Evolutionary conservation across 768 basidiomycete species (phyloP), one percentile per base, ranked within the genome.

Genomic region (Lentinula boryana): DNA sequence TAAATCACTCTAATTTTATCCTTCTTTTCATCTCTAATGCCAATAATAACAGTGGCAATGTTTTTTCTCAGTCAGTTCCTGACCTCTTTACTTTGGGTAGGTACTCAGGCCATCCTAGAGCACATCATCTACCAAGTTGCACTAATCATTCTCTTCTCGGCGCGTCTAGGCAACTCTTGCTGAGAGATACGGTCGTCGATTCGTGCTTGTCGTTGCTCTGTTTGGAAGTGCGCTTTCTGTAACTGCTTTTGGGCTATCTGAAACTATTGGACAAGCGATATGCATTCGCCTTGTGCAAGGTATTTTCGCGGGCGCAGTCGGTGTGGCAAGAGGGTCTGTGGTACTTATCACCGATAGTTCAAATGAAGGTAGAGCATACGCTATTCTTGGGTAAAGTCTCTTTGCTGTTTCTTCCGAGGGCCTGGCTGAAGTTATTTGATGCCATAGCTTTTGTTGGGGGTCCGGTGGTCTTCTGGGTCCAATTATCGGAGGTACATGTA

Each of bases 21-120:
- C 23, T 36, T 44, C 51, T 18, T 44, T 46, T 35, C 31, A 15
- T 51, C 46, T n/a, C 57, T 58, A n/a, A 48, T 27, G 65, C 66
- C 18, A 1, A 33, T 21, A 59, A 69, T 53, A 62, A 89, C n/a
- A 60, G 91, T 92, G 32, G 82, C 91, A 38, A 85, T 84, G 2
- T 94, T 95, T 75, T 98, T 98, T 78, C 76, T 97, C 67, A 93
- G 95, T 2, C 97, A 99, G 68, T 98, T 98, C 74, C 75, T 96
- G 35, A 98, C 96, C 1, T 95, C 93, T 33, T 76, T 99, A 36
- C 79, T 98, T 60, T 99, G 97, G 96, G 91, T 89, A 68, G 5
- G 56, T 62, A 38, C 1, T 13, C 13, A 3, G 13, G 36, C 36
- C 36, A 38, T 13, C 13, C 13, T 38, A 13, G 7, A 38, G 36